A percentile compares a stretch with the other conserved stretches of the same genome.
Evolutionary conservation across 202 grass and related monocot genomes (phyloP).

Genomic region (Cymbopogon flexuosus): DNA sequence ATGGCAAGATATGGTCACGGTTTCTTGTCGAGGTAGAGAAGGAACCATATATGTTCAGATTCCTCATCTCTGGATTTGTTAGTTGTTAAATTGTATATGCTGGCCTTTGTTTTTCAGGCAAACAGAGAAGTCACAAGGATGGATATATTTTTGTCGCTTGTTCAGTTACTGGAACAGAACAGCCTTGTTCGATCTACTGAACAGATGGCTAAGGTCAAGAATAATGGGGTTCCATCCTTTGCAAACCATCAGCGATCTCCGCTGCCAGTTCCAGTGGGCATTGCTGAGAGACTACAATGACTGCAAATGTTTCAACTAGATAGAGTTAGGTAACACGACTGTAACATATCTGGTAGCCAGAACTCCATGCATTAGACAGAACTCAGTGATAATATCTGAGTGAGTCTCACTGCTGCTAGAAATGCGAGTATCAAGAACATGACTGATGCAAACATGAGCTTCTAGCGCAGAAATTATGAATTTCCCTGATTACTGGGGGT

Average conservation of each 20-base stretch:
- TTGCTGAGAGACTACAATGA: constrained; percentile 32
- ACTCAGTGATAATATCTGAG: neutral
- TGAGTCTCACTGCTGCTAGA: neutral
- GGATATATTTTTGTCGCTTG: constrained; percentile 93
- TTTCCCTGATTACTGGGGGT: neutral
- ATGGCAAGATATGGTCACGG: constrained; percentile 81
- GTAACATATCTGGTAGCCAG: neutral
- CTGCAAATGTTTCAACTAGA: constrained; percentile 20
- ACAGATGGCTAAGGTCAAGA: constrained; percentile 49
- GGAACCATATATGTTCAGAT: neutral
- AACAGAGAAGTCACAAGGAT: constrained; percentile 86
- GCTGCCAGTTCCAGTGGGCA: constrained; percentile 44
- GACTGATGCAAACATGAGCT: neutral
- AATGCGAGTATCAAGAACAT: constrained; percentile 4
- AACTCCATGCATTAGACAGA: neutral
- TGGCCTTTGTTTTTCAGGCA: constrained; percentile 45
- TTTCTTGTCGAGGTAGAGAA: constrained; percentile 81
- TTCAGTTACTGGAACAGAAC: constrained; percentile 84
- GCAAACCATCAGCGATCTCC: constrained; percentile 60
- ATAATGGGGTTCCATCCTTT: constrained; percentile 59
- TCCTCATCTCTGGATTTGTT: neutral
- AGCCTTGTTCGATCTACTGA: constrained; percentile 41
- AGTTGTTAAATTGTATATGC: neutral
- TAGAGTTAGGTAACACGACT: neutral
- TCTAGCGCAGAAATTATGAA: neutral